These are phyloP conservation scores for Nicotiana noctiflora DNA, from an alignment of 257 asterid species.

Conservation along the genomic window DNA sequence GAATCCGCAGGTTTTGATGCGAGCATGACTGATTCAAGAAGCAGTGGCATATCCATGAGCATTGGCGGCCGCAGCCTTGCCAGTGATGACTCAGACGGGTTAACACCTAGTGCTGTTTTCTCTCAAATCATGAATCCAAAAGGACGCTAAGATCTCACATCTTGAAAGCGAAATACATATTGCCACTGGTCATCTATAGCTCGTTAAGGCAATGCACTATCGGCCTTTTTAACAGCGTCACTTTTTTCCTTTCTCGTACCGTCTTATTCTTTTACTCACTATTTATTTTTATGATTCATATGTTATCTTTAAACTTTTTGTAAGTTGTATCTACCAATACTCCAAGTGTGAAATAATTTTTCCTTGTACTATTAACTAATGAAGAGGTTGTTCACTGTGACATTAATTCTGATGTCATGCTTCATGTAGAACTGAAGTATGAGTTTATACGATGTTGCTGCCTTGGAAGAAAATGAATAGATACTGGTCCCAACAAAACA, in stretches of 20 bases:
- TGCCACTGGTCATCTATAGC: background rate
- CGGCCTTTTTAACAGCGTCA: conserved; percentile 10
- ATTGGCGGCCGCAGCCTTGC: conserved; percentile 86
- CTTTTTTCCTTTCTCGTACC: conserved; percentile 6
- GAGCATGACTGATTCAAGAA: conserved; percentile 56
- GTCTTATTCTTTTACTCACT: conserved; percentile 9
- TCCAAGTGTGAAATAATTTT: background rate
- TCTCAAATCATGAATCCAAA: conserved; percentile 95
- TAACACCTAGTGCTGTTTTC: conserved; percentile 90
- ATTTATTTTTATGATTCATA: conserved; percentile 12
- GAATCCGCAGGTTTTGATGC: conserved; percentile 49
- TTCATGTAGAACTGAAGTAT: background rate
- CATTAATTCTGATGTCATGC: background rate
- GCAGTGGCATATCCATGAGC: conserved; percentile 87
- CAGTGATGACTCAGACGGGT: conserved; percentile 79
- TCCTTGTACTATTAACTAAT: background rate
- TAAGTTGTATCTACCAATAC: conserved; percentile 24
- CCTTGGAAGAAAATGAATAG: background rate
- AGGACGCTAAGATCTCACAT: conserved; percentile 44
- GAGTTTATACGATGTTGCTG: background rate
- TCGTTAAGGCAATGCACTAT: conserved; percentile 1
- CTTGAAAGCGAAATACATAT: background rate
- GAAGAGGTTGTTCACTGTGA: background rate
- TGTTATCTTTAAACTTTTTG: conserved; percentile 14
- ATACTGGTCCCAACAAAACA: background rate